A percentile compares a stretch with the other conserved stretches of the same genome.
Evolutionary conservation across 139 green algal species (phyloP).

Genomic region (Tetradesmus lagerheimii): DNA sequence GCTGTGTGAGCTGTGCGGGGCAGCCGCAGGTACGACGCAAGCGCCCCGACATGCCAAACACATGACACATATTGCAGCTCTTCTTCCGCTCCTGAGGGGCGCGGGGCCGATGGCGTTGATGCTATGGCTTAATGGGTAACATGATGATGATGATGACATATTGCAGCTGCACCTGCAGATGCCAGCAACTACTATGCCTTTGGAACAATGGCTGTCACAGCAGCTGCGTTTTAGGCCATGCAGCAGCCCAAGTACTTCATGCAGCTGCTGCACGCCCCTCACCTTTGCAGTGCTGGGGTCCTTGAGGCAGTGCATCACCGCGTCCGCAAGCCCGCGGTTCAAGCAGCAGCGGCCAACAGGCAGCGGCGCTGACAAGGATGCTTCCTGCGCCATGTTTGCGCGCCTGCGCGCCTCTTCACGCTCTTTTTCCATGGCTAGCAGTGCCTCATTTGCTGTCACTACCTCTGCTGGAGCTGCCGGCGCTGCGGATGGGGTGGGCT

Average conservation of each 20-base stretch:
- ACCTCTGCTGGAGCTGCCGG: neutral
- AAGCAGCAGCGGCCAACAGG: slow-evolving; percentile 33
- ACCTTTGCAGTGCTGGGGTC: neutral
- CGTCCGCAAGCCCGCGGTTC: neutral
- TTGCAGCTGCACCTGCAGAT: neutral
- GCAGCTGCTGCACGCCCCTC: neutral
- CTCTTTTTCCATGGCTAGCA: neutral
- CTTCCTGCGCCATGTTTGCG: neutral
- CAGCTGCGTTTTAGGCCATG: too few relatives aligned
- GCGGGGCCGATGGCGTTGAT: too few relatives aligned
- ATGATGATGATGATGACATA: too few relatives aligned
- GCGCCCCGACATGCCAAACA: too few relatives aligned
- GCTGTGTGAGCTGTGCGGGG: neutral
- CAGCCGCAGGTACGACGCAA: neutral
- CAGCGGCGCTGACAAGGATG: neutral
- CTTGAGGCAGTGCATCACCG: neutral
- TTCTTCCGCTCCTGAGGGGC: too few relatives aligned
- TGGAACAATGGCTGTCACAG: too few relatives aligned
- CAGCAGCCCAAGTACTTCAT: too few relatives aligned
- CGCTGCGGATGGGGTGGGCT: neutral
- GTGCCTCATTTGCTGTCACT: neutral
- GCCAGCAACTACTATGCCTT: too few relatives aligned
- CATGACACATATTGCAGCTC: too few relatives aligned
- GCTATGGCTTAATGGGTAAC: too few relatives aligned
- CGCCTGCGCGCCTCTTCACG: neutral